phyloP scores from a whole-genome alignment of 2,329 filamentous ascomycete genomes.

The Cercospora zeina region DNA sequence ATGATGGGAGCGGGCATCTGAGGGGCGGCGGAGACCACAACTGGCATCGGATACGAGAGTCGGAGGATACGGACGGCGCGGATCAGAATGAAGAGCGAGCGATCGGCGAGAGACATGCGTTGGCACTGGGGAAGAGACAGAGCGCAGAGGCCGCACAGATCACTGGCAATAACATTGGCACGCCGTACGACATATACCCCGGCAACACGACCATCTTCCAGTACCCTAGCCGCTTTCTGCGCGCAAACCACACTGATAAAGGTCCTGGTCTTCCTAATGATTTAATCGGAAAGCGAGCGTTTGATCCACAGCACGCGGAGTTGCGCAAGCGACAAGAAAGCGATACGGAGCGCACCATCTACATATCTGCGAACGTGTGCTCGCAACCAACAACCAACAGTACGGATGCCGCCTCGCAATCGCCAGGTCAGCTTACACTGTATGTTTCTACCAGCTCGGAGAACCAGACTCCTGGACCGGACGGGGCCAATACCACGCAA shows the following conservation, averaged over 20 bases:
- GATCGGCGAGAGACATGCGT: slow-evolving; percentile 35
- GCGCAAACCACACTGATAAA: slow-evolving; percentile 43
- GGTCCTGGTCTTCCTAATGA: slow-evolving; percentile 37
- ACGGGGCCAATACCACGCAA: slow-evolving; percentile 50
- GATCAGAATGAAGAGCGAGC: slow-evolving; percentile 37
- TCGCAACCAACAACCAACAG: slow-evolving; percentile 65
- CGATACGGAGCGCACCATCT: slow-evolving; percentile 57
- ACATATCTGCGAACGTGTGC: slow-evolving; percentile 85
- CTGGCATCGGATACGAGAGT: slow-evolving; percentile 48
- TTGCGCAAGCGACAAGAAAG: slow-evolving; percentile 31
- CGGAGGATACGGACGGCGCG: slow-evolving; percentile 31
- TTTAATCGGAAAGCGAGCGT: slow-evolving; percentile 18
- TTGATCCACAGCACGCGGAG: slow-evolving; percentile 29
- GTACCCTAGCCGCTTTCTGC: slow-evolving; percentile 60
- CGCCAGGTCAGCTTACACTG: slow-evolving; percentile 69
- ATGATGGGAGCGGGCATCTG: slow-evolving; percentile 35
- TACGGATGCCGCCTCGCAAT: slow-evolving; percentile 47
- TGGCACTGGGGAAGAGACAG: slow-evolving; percentile 40
- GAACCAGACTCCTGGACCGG: slow-evolving; percentile 67
- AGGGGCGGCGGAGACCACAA: slow-evolving; percentile 51
- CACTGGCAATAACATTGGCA: slow-evolving; percentile 60
- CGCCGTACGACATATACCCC: slow-evolving; percentile 57
- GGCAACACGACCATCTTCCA: slow-evolving; percentile 66
- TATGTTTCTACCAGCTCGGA: slow-evolving; percentile 65
- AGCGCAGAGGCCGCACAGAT: slow-evolving; percentile 27